Evolutionary conservation across 345 rosid genomes (phyloP).

Genomic region (Bruguiera gymnorhiza): DNA sequence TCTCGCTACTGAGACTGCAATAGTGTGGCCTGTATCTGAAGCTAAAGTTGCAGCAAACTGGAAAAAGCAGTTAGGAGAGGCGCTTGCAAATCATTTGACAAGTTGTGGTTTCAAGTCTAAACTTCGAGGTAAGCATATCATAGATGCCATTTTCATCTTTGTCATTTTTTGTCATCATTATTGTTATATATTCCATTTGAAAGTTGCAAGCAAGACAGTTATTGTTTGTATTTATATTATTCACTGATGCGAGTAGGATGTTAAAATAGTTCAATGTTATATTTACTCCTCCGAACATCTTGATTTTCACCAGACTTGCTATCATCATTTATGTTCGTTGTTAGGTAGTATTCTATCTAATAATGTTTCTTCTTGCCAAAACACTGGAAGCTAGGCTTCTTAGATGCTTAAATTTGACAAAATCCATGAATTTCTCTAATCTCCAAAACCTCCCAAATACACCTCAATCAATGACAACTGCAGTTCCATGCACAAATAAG

Average conservation of each 20-base stretch:
- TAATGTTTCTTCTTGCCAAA: too few relatives aligned
- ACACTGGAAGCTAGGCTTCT: too few relatives aligned
- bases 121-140: constrained; percentile 59
- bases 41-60: constrained; percentile 72
- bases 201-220: background rate
- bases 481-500: too few relatives aligned
- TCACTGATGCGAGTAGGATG: too few relatives aligned
- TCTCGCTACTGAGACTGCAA: constrained; percentile 88
- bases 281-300: background rate
- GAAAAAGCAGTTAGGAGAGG: constrained; percentile 76
- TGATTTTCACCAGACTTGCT: background rate
- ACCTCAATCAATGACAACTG: too few relatives aligned
- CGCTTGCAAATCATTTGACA: constrained; percentile 84
- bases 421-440: too few relatives aligned
- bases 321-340: too few relatives aligned
- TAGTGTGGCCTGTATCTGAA: constrained; percentile 85
- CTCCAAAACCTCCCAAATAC: too few relatives aligned
- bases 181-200: constrained; percentile 5
- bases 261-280: background rate
- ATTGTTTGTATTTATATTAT: background rate
- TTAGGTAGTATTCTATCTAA: too few relatives aligned
- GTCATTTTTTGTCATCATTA: constrained; percentile 1
- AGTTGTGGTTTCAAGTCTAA: constrained; percentile 79
- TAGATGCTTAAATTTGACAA: too few relatives aligned
- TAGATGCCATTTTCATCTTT: background rate